Evolutionary conservation across 805 yeast species (phyloP), one percentile per base, ranked within the genome.

Genomic region (Metschnikowia rubicola): DNA sequence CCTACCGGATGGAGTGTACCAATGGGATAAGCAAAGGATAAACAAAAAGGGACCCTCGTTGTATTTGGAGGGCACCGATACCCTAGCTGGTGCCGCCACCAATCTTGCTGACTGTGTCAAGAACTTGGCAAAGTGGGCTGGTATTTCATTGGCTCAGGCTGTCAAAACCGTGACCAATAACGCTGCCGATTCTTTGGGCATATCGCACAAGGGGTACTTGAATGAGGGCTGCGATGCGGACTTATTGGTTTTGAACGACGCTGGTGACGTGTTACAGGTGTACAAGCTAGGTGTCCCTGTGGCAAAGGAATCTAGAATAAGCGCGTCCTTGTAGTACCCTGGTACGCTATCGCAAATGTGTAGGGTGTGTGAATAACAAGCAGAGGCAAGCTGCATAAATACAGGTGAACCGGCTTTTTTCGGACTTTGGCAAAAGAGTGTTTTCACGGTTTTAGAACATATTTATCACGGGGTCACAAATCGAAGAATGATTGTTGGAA

Each of bases 51-150:
- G 80, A n/a, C 59, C 69, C 37, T 60, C 66, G 37, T 65, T 79
- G 51, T 68, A 67, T 44, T 67, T 80, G 52, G 67, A 78, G 58
- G 81, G 80, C 30, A 78, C 83, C 9, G 69, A 73, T 44, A 80
- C 83, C 8, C 74, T 80, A 61, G 85, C 85, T 9, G 85, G 85
- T 28, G 75, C 81, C 15, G 83, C 82, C n/a, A 77, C 83, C 8
- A 73, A 77, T 30, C 69, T 79, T 43, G 74, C 78, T 26, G 70
- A 70, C 43, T 76, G 82, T 57, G 61, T 79, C 30, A 65, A 77
- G 50, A 79, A 80, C 61, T 66, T 79, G 44, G 67, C 73, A 58
- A 50, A 63, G 37, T 80, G 85, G 85, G 66, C 78, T 4, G 63
- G 65, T 21, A 63, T 78, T 26, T 53, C 75, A 4, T 65, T 80